phyloP scores from a whole-genome alignment of 495 filamentous ascomycete species.

The Coniosporium apollinis region DNA sequence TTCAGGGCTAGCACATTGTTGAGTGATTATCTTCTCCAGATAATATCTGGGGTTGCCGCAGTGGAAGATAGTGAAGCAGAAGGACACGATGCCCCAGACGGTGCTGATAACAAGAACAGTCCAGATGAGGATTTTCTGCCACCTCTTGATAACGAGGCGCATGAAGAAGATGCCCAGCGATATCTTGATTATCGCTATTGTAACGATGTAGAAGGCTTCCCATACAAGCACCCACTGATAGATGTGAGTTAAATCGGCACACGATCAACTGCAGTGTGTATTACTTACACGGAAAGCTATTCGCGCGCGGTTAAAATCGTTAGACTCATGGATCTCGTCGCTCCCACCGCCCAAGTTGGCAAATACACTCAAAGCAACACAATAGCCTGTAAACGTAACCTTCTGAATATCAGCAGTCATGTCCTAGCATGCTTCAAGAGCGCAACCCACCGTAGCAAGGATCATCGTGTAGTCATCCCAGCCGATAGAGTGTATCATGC shows the following conservation, averaged over 20 bases:
- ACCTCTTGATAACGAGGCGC: constrained; percentile 15
- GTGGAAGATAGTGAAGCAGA: constrained; percentile 19
- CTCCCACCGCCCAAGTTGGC: no score
- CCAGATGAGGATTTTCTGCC: constrained; percentile 15
- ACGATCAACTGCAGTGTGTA: no score
- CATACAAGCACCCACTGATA: constrained; percentile 12
- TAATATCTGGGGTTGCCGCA: constrained; percentile 17
- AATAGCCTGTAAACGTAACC: constrained; percentile 4
- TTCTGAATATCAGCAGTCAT: not conserved
- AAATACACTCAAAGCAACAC: constrained; percentile 1
- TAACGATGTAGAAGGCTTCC: constrained; percentile 13
- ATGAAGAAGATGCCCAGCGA: constrained; percentile 22
- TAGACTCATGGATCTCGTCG: no score
- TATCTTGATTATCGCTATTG: constrained; percentile 18
- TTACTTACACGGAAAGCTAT: no score
- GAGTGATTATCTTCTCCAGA: constrained; percentile 7
- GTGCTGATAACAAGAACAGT: constrained; percentile 10
- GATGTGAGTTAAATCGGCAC: no score
- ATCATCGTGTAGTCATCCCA: constrained; percentile 21
- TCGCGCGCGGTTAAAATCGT: no score
- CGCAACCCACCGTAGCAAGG: constrained; percentile 10
- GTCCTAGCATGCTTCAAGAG: not conserved
- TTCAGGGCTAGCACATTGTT: constrained; percentile 9
- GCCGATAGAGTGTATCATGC: constrained; percentile 16
- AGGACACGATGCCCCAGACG: constrained; percentile 8